Conservation (phyloP, 1,139 yeast species). For the Kurtzmaniella quercitrusa region DNA sequence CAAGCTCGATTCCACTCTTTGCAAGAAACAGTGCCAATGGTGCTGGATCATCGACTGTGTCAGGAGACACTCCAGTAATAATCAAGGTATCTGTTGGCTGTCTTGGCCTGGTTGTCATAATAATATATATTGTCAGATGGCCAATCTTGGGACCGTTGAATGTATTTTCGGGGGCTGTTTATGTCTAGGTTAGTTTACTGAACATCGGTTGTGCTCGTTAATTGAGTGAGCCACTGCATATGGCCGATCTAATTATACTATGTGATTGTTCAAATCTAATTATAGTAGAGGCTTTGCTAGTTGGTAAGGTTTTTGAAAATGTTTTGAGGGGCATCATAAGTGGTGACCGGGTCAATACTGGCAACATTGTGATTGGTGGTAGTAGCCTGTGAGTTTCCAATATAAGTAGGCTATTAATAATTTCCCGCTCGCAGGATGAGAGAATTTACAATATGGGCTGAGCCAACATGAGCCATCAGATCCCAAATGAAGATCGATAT, state of each 20-base stretch:
- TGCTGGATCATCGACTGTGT: conserved; percentile 22
- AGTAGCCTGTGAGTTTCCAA: too few relatives aligned
- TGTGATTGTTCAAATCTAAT: background rate
- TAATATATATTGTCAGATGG: too few relatives aligned
- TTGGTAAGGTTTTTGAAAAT: background rate
- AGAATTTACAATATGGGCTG: too few relatives aligned
- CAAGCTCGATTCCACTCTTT: conserved; percentile 20
- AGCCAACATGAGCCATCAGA: too few relatives aligned
- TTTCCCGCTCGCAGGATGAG: too few relatives aligned
- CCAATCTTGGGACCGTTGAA: too few relatives aligned
- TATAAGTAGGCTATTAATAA: too few relatives aligned
- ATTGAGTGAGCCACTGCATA: background rate
- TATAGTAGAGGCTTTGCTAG: background rate
- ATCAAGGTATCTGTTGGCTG: conserved; percentile 39
- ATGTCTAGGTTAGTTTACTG: background rate
- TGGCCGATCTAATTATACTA: background rate
- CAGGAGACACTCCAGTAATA: conserved; percentile 25
- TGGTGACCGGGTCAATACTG: too few relatives aligned
- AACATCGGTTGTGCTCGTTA: background rate
- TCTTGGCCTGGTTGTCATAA: background rate
- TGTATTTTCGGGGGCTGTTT: too few relatives aligned
- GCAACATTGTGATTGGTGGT: too few relatives aligned
- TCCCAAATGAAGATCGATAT: too few relatives aligned
- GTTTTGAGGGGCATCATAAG: too few relatives aligned
- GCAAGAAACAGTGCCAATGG: conserved; percentile 23